Evolutionary conservation across 306 rosid genomes (phyloP).

Genomic region (Cucurbita pepo): DNA sequence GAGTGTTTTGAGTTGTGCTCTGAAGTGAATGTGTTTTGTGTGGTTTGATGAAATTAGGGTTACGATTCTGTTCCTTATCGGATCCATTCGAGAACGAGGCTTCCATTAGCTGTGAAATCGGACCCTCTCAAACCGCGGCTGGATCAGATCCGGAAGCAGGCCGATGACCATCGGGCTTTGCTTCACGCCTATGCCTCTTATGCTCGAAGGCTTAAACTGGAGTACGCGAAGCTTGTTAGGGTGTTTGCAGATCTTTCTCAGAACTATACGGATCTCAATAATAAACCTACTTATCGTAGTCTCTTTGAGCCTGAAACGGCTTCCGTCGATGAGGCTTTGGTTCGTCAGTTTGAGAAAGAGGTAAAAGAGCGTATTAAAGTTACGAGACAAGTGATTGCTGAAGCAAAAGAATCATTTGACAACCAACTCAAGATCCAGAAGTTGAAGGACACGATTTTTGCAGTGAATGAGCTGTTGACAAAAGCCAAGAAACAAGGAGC

Average conservation of each 20-base stretch:
- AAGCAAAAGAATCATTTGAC: slow-evolving; percentile 83
- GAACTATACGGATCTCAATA: slow-evolving; percentile 60
- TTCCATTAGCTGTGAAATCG: slow-evolving; percentile 56
- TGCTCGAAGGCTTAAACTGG: slow-evolving; percentile 83
- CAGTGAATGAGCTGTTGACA: slow-evolving; percentile 67
- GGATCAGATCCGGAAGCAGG: slow-evolving; percentile 90
- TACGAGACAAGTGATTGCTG: slow-evolving; percentile 67
- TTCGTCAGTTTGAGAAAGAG: slow-evolving; percentile 85
- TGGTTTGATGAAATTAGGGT: slow-evolving; percentile 24
- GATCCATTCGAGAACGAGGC: slow-evolving; percentile 40
- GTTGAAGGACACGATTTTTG: slow-evolving; percentile 80
- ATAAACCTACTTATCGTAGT: slow-evolving; percentile 37
- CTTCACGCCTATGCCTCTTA: slow-evolving; percentile 65
- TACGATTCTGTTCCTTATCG: slow-evolving; percentile 25
- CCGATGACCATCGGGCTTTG: slow-evolving; percentile 68
- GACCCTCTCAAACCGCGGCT: slow-evolving; percentile 84
- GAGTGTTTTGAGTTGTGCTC: neutral
- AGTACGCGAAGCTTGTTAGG: slow-evolving; percentile 77
- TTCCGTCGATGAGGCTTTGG: slow-evolving; percentile 45
- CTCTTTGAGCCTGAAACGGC: slow-evolving; percentile 38
- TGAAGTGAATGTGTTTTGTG: neutral
- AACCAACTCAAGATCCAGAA: slow-evolving; percentile 93
- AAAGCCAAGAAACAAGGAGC: slow-evolving; percentile 95
- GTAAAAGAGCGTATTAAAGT: slow-evolving; percentile 75
- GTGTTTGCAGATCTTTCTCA: slow-evolving; percentile 61